Base-by-base conservation (phyloP, 2,329 filamentous ascomycete species). In the Madurella mycetomatis region DNA sequence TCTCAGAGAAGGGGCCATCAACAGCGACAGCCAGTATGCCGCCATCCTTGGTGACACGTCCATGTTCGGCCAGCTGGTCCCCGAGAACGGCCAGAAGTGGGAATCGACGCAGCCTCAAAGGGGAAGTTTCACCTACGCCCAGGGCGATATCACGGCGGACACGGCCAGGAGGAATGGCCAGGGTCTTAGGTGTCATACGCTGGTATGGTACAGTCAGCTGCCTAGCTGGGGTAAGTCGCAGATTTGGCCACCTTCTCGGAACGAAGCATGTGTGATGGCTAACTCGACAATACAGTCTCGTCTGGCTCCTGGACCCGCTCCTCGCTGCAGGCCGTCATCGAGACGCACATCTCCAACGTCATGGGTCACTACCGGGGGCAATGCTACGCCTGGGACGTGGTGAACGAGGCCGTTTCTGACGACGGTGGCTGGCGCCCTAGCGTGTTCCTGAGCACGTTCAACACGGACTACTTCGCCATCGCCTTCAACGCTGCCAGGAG, bases 61-160 rank as follows among this genome's bases (percentile, higher is more conserved):
- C 45, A 82, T 86, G 63, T 87, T 87, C 62, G 85, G 84, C 32
- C 78, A 84, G 66, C 74, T 86, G 25, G 86, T 84, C 0, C 82
- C 84, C 0, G 81, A 79, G 47, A 88, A 88, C 65, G 76, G 77
- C 2, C 79, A 83, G 67, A 79, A 83, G 74, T 88, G 83, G 83
- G 75, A 84, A 55, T 73, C 76, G 57, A 84, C 75, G 15, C 82
- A 89, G 72, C 80, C 82, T 0, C 66, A 70, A 41, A 77, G 75
- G 44, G 76, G 74, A 37, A 66, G 72, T 44, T 88, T 87, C 73
- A 77, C 75, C 62, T 88, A 77, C 67, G 74, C 75, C 5, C 69
- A 72, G 1, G 84, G 80, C 40, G 82, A 87, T 47, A 72, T 75
- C 48, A 71, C 82, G 17, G 69, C 77, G 41, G 69, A 73, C 45